Percentiles rank a stretch among this genome's conserved stretches.
phyloP scores from a whole-genome alignment of 192 early-diverging fungal genomes.

The Hyaloraphidium curvatum region DNA sequence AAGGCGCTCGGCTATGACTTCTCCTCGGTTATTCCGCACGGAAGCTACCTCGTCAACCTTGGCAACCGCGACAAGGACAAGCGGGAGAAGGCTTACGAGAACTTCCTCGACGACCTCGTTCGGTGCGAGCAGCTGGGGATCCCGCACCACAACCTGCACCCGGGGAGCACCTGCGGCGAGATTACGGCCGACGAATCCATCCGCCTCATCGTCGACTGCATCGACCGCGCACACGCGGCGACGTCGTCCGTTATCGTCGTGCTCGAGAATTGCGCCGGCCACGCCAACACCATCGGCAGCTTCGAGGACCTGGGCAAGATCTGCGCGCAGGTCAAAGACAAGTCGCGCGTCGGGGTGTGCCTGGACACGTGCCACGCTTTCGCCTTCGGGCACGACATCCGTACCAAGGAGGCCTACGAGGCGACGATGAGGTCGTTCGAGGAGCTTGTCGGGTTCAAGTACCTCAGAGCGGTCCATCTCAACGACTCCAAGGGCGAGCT shows the following conservation, averaged over 20 bases:
- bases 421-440: constrained; percentile 20
- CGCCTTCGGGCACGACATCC: constrained; percentile 27
- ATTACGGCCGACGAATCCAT: constrained; percentile 17
- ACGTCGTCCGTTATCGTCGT: constrained; percentile 20
- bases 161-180: constrained; percentile 10
- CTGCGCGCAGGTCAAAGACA: constrained; percentile 22
- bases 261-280: constrained; percentile 35
- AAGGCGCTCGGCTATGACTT: constrained; percentile 8
- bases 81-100: constrained; percentile 18
- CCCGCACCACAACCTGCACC: constrained; percentile 32
- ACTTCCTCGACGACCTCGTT: constrained; percentile 27
- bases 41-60: constrained; percentile 32
- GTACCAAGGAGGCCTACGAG: constrained; percentile 21
- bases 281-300: constrained; percentile 22
- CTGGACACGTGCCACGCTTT: constrained; percentile 30
- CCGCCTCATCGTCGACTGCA: constrained; percentile 17
- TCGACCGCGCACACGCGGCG: constrained; percentile 22
- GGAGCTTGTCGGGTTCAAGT: constrained; percentile 20
- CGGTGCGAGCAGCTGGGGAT: constrained; percentile 28
- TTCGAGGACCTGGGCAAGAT: constrained; percentile 27
- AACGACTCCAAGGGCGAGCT: constrained; percentile 29
- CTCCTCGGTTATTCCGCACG: constrained; percentile 24
- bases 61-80: constrained; percentile 25
- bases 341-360: constrained; percentile 32
- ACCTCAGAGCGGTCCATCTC: constrained; percentile 29